Base-by-base conservation (phyloP, 495 filamentous ascomycete species). In the Margaritispora aquatica region DNA sequence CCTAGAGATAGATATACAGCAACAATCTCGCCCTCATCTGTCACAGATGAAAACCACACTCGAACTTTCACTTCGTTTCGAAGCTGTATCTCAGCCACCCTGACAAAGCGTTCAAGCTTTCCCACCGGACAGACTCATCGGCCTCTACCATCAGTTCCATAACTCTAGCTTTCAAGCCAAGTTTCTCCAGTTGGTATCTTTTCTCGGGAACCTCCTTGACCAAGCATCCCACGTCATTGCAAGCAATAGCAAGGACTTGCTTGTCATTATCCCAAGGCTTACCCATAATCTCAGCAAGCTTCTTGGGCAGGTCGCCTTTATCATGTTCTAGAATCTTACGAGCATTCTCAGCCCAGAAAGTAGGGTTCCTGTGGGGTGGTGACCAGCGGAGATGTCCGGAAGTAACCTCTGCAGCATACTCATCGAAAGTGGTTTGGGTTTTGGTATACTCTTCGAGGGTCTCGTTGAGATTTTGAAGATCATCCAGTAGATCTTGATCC, bases 301-400 rank as follows among this genome's bases (percentile, higher is more conserved):
- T 90, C 71, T 84, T 87, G 46, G 88, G 84, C 31, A 96, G 74
- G 41, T 86, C 88, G 22, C 88, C 89, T 46, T 88, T 88, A 64
- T 88, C 81, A 52, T 88, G 81, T 24, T 98, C 94, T 49, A 98
- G 76, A 63, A 98, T 97, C 58, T 84, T 84, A 41, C 90, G 85
- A n/a, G 95, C 90, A 63, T 98, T 96, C 60, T 97, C 94, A 50
- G 83, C 85, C 94, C 94, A 98, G 78, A 98, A 98, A 19, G 82
- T 80, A 19, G 84, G 78, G 73, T 88, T 92, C 64, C 91, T 89
- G 70, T 98, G 94, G 2, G 95, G 93, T 34, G 94, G 95, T 9
- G 88, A 93, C 94, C 94, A 98, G 65, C 90, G 85, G 41, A 98
- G 80, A 69, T 96, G 92, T 34, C 94, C 93, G 3, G 89, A 85